Evolutionary conservation across 2,329 filamentous ascomycete genomes (phyloP), one percentile per base, ranked within the genome.

Genomic region (Alternaria brassicae): DNA sequence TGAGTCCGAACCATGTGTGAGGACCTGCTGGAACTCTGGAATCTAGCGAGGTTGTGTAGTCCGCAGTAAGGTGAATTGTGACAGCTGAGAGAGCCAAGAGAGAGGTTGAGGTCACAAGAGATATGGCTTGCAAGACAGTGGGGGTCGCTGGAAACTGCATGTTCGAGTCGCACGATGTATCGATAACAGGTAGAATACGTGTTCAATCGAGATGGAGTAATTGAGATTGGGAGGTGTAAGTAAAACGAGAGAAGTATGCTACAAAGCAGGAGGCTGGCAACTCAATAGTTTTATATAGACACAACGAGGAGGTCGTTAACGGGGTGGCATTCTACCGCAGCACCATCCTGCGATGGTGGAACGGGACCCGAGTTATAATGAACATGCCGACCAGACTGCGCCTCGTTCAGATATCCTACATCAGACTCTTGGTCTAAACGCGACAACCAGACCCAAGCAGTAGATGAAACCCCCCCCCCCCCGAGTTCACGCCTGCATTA

Each of bases 81-180:
- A 27, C 12, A 17, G 32, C 17, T 4, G 53, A 56, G 9, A 56
- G 53, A 19, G 15, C 53, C 3, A 56, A 6, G 19, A 56, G 53
- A 17, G 32, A 30, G 10, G 48, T 23, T 6, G 53, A 44, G 0
- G 53, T 23, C 3, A 50, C 17, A 17, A 56, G 44, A 27, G 45
- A 36, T 0, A 12, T 56, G 44, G 28, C 27, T 17, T 28, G 23
- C 19, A 56, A 27, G 34, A 49, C 19, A 10, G 10, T 27, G n/a
- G 34, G 10, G 6, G 34, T 12, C 2, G 15, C 23, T 4, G 28
- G 19, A 2, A 32, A 34, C 3, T 30, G 28, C 44, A 47, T 47
- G 28, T 17, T 8, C 34, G 10, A 9, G 17, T 21, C 28, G 28
- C 6, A 30, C 28, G 17, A 10, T 15, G 23, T 44, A 10, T 13